phyloP scores from a whole-genome alignment of 1,284 basidiomycete genomes.

The Gomphus sp. region DNA sequence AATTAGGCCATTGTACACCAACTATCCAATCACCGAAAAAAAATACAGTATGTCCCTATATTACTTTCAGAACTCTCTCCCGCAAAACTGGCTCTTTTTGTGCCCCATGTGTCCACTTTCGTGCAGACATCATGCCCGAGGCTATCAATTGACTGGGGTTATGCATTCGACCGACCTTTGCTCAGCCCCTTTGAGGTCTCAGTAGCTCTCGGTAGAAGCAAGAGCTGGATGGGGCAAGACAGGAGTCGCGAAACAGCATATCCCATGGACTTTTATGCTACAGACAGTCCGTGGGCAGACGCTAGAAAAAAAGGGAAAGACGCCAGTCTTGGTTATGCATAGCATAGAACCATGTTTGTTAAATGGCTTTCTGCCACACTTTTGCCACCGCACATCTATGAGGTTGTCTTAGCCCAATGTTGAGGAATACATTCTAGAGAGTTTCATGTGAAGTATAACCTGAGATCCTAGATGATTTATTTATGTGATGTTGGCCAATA shows the following conservation, averaged over 20 bases:
- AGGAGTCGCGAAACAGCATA: constrained; percentile 41
- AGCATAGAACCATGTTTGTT: not conserved
- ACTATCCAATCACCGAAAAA: constrained; percentile 39
- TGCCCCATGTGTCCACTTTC: constrained; percentile 75
- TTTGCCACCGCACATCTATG: not conserved
- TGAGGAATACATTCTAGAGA: not conserved
- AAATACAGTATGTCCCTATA: constrained; percentile 80
- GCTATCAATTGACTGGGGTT: constrained; percentile 97
- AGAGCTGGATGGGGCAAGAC: constrained; percentile 50
- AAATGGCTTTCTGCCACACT: not conserved
- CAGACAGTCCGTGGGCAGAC: constrained; percentile 65
- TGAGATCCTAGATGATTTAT: not conserved
- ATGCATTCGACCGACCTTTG: constrained; percentile 85
- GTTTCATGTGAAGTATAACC: not conserved
- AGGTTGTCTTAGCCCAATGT: not conserved
- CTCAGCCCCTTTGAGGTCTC: constrained; percentile 93
- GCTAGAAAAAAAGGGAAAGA: constrained; percentile 36
- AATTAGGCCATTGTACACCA: constrained; percentile 70
- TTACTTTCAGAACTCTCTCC: constrained; percentile 95
- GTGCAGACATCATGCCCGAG: constrained; percentile 96
- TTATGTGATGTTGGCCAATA: not conserved
- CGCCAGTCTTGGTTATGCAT: not conserved
- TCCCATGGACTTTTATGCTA: constrained; percentile 95
- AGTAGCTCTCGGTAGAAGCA: constrained; percentile 70
- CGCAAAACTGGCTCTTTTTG: constrained; percentile 83